These are phyloP conservation scores for Lantana camara DNA, from an alignment of 257 asterid genomes.

Conservation along the genomic window DNA sequence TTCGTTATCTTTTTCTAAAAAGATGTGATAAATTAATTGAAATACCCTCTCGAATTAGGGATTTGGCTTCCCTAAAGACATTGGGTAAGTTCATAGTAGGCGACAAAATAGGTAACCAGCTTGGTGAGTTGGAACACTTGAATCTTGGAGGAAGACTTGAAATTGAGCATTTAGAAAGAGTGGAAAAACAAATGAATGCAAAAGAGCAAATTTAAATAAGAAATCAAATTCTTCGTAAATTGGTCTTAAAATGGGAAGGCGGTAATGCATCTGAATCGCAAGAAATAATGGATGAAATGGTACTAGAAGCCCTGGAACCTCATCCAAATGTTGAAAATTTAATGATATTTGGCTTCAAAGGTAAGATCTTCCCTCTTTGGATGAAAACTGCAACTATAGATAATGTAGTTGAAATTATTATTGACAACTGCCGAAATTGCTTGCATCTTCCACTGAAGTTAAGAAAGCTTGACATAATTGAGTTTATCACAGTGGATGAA, in stretches of 20 bases:
- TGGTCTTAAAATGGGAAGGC: slow-evolving; percentile 25
- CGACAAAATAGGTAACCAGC: slow-evolving; percentile 12
- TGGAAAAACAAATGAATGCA: no score
- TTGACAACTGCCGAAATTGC: not conserved
- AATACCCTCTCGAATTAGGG: no score
- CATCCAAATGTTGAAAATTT: no score
- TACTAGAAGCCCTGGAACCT: slow-evolving; percentile 32
- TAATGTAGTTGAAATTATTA: not conserved
- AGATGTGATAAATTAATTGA: no score
- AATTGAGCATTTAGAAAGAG: slow-evolving; percentile 30
- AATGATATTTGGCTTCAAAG: no score
- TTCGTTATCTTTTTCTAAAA: no score
- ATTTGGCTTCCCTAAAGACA: no score
- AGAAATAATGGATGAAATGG: slow-evolving; percentile 16
- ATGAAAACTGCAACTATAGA: no score
- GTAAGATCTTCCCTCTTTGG: no score
- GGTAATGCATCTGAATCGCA: not conserved
- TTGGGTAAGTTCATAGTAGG: no score
- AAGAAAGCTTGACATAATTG: slow-evolving; percentile 1
- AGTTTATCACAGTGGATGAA: no score
- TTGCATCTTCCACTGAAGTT: slow-evolving; percentile 18
- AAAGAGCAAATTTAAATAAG: slow-evolving; percentile 29
- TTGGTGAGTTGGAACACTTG: slow-evolving; percentile 26
- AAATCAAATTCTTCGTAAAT: slow-evolving; percentile 26
- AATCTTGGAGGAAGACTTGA: slow-evolving; percentile 19